Evolutionary conservation across 495 filamentous ascomycete species (phyloP), one percentile per base, ranked within the genome.

Genomic region (Penicillium ucsense): DNA sequence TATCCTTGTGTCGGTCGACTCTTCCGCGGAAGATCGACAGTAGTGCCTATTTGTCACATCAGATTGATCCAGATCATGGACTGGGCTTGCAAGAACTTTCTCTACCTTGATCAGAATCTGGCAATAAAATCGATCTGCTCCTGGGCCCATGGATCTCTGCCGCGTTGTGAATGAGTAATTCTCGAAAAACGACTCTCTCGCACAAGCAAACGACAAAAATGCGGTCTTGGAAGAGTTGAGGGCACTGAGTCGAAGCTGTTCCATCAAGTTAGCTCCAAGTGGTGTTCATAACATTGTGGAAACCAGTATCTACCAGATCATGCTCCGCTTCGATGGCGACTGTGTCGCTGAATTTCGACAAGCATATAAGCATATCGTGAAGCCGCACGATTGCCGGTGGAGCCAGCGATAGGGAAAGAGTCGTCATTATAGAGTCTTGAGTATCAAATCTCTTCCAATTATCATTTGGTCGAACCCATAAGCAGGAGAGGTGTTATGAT

Each of bases 191-290:
- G 70, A 67, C 46, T 72, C 74, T 29, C 75, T 75, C 41, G 84
- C 79, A 35, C 95, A 80, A 8, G 77, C 77, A 55, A 95, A 86
- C 10, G 86, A 87, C 0, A 85, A 81, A 67, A 95, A 95, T 36
- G 89, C 89, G 20, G 92, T 94, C 60, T 94, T 94, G 10, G 89
- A 88, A n/a, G 82, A 77, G 66, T 97, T 98, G 35, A 98, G 71
- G 3, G 87, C 82, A 33, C 86, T 89, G 42, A 98, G 61, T 12
- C 83, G 77, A 39, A 96, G 80, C 86, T 94, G 36, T 20, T 20
- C 20, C 6, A 8, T 31, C 30, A 1, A 9, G n/a, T 27, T 9
- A 20, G 3, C 35, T 49, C 12, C 35, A 29, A 7, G 1, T 11
- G 7, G 9, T 31, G 3, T 31, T 10, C 27, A 4, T 6, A 6